Evolutionary conservation across 116 monocot species (phyloP).

Genomic region (Iris pallida): DNA sequence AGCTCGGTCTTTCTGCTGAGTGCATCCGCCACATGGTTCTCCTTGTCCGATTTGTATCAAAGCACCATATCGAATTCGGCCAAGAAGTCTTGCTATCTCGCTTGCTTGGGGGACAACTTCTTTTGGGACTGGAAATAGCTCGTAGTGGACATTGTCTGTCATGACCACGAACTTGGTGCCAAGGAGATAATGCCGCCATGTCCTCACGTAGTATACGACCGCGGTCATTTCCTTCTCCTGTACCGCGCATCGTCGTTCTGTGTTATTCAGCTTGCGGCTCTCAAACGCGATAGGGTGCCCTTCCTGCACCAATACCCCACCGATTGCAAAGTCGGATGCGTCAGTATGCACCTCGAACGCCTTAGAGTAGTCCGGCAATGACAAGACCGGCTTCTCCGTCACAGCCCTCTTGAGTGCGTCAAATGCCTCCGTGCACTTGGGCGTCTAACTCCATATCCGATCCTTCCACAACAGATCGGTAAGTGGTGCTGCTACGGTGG

Average conservation of each 20-base stretch:
- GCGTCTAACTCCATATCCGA: not conserved
- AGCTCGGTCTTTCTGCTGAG: not conserved
- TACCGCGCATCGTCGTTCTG: not conserved
- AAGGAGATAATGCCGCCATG: not conserved
- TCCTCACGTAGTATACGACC: not conserved
- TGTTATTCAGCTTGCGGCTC: not conserved
- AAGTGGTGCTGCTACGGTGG: not conserved
- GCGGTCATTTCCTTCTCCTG: not conserved
- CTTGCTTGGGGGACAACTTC: not conserved
- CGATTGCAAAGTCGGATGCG: not conserved
- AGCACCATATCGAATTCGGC: not conserved
- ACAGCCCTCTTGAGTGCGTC: not conserved
- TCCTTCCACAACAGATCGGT: not conserved
- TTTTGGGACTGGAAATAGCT: not conserved
- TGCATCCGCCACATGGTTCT: not conserved
- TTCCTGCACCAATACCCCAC: not conserved
- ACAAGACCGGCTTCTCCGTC: not conserved
- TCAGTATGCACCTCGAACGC: not conserved
- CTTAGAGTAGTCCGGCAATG: not conserved
- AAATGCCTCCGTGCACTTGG: not conserved
- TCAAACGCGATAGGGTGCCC: not conserved
- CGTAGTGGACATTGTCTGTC: not conserved
- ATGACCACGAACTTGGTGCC: not conserved
- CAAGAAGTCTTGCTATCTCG: not conserved
- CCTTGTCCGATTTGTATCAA: not conserved